Evolutionary conservation across 148 eudicot species (phyloP), one percentile per base, ranked within the genome.

Genomic region (Bassia scoparia): DNA sequence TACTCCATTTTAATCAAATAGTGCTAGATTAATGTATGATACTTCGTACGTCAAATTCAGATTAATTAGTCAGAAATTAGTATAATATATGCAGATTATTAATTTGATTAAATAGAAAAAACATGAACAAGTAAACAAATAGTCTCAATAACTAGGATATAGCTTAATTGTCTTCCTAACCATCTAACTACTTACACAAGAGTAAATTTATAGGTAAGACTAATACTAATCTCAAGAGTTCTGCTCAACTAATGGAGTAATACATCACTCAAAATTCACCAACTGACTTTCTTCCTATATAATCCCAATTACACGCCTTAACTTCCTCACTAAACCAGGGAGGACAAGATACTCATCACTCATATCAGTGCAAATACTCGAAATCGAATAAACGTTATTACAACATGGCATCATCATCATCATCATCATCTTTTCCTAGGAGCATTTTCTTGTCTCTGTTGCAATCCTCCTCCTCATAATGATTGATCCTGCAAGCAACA

Each of bases 171-270:
- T 27, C 30, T 33, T 61, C 41, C 23, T 59, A 30, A 35, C 33
- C 23, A 61, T n/a, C 38, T 61, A 17, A 61, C 33, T 3, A 29
- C 5, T 3, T 4, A 52, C 48, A n/a, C 48, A 66, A 26, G n/a
- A n/a, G 53, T 66, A 41, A 14, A 26, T 14, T 8, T n/a, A 8
- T 66, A 26, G 69, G 69, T 66, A 66, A 44, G 69, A 66, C 69
- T 43, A 9, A 63, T 63, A 66, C 23, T 26, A 66, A 66, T 27
- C 1, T 44, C 43, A 41, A 21, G 48, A 21, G 53, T 15, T 66
- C 53, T 41, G 52, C 69, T 66, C 69, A 66, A 66, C 69, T 66
- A 44, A 66, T 66, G 6, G 18, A 41, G 33, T 44, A 66, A 43
- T 66, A 15, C 16, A 2, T 9, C 53, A 15, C n/a, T 2, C 23